A percentile compares a stretch with the other conserved stretches of the same genome.
These are phyloP conservation scores for Barnettozyma pratensis DNA, from an alignment of 805 yeast genomes.

Conservation along the genomic window DNA sequence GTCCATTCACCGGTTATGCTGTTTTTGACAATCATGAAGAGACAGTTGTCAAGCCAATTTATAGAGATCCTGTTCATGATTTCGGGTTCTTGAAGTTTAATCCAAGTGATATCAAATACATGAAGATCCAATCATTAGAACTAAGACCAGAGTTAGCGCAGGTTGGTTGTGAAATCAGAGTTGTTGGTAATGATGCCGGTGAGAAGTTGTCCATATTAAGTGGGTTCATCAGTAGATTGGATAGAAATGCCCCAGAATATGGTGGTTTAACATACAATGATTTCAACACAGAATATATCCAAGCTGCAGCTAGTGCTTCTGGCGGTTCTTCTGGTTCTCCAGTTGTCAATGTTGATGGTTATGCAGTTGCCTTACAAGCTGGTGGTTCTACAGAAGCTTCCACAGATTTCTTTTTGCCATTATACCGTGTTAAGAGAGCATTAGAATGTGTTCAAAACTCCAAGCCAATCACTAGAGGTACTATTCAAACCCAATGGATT, in stretches of 20 bases:
- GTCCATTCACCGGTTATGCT: conserved; percentile 88
- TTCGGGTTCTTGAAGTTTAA: conserved; percentile 84
- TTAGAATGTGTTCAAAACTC: conserved; percentile 61
- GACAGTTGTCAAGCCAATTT: conserved; percentile 77
- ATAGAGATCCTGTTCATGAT: conserved; percentile 93
- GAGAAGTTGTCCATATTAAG: conserved; percentile 85
- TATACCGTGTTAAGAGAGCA: conserved; percentile 79
- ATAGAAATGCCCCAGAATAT: conserved; percentile 92
- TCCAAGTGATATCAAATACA: conserved; percentile 65
- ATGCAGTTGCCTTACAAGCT: conserved; percentile 89
- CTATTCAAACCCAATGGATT: conserved; percentile 87
- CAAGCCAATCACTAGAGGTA: conserved; percentile 73
- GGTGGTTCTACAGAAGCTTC: conserved; percentile 92
- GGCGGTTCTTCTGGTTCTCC: conserved; percentile 97
- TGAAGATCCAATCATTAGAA: conserved; percentile 60
- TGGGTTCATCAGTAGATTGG: conserved; percentile 74
- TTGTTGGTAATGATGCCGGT: conserved; percentile 95
- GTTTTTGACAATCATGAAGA: conserved; percentile 95
- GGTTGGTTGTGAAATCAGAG: conserved; percentile 92
- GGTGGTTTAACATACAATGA: conserved; percentile 86
- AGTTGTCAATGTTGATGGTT: conserved; percentile 84
- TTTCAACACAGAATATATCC: conserved; percentile 90
- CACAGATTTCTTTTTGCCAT: conserved; percentile 87
- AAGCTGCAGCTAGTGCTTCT: conserved; percentile 93
- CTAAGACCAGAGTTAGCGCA: conserved; percentile 78